Conservation (phyloP, 2,329 filamentous ascomycete species). For the Phoma sp. region DNA sequence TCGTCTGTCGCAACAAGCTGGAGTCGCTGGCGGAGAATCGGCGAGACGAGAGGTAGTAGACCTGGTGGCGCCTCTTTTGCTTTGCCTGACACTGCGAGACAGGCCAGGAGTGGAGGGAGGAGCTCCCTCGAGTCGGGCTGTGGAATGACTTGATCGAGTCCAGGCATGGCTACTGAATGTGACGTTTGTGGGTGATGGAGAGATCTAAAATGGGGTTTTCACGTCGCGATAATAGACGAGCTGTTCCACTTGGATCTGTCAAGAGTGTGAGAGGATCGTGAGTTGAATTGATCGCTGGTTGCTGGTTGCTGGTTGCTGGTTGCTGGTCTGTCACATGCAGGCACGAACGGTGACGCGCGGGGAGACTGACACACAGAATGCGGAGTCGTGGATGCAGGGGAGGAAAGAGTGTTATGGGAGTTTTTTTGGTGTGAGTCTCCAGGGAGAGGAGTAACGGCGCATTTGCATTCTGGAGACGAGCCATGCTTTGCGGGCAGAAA, state of each 20-base stretch:
- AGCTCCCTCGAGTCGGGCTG: conserved; percentile 63
- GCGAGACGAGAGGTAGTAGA: conserved; percentile 66
- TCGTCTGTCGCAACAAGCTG: conserved; percentile 68
- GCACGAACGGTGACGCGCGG: conserved; percentile 25
- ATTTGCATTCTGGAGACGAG: conserved; percentile 14
- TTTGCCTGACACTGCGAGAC: conserved; percentile 66
- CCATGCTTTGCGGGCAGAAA: conserved; percentile 25
- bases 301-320: neutral
- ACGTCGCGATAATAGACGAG: neutral
- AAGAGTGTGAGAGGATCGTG: neutral
- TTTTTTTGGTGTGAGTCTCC: neutral
- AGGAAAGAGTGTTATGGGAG: neutral
- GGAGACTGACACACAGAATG: conserved; percentile 11
- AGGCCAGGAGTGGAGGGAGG: conserved; percentile 68
- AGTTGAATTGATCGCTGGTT: neutral
- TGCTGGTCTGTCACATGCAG: conserved; percentile 37
- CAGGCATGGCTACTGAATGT: conserved; percentile 50
- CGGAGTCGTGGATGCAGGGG: conserved; percentile 10
- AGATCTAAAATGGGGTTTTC: neutral
- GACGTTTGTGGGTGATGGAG: neutral
- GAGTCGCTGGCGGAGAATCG: conserved; percentile 67
- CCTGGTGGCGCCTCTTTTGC: conserved; percentile 66
- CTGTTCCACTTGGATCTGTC: neutral
- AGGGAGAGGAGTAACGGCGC: conserved; percentile 13
- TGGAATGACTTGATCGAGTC: conserved; percentile 57